Evolutionary conservation across 805 yeast genomes (phyloP).

Genomic region (Kodamaea jinghongensis): DNA sequence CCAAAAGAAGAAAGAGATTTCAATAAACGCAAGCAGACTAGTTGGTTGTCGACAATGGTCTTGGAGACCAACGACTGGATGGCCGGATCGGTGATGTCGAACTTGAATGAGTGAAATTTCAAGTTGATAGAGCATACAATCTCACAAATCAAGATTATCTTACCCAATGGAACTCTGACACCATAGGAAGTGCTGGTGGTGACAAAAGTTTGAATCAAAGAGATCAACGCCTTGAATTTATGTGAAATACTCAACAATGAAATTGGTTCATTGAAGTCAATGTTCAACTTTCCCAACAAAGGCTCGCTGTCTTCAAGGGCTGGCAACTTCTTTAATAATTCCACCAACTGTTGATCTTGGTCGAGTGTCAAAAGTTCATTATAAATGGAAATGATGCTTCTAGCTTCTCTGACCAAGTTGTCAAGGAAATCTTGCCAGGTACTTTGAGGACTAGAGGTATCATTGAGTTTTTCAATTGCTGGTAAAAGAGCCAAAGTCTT

Average conservation of each 20-base stretch:
- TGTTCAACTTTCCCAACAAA: constrained; percentile 29
- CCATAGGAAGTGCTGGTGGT: constrained; percentile 53
- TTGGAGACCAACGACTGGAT: constrained; percentile 43
- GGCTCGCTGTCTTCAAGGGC: constrained; percentile 10
- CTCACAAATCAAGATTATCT: constrained; percentile 50
- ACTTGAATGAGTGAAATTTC: constrained; percentile 52
- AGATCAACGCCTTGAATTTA: constrained; percentile 47
- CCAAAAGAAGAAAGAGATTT: constrained; percentile 33
- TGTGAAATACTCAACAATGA: constrained; percentile 51
- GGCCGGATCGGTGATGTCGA: constrained; percentile 56
- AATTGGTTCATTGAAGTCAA: constrained; percentile 58
- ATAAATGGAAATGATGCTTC: constrained; percentile 55
- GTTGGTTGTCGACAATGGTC: constrained; percentile 46
- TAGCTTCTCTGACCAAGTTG: constrained; percentile 50
- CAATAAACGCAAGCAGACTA: constrained; percentile 44
- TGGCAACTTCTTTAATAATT: constrained; percentile 36
- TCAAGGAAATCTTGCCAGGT: constrained; percentile 47
- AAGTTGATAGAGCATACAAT: constrained; percentile 53
- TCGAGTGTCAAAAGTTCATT: constrained; percentile 56
- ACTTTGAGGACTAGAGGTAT: constrained; percentile 30
- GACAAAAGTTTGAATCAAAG: constrained; percentile 37
- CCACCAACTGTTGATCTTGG: constrained; percentile 13
- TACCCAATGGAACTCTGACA: constrained; percentile 63
- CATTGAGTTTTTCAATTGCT: constrained; percentile 50
- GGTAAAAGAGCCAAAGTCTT: constrained; percentile 55